Percentiles rank a stretch among this genome's conserved stretches.
Conservation (phyloP, 2,329 filamentous ascomycete species). For the Aspergillus sp. region DNA sequence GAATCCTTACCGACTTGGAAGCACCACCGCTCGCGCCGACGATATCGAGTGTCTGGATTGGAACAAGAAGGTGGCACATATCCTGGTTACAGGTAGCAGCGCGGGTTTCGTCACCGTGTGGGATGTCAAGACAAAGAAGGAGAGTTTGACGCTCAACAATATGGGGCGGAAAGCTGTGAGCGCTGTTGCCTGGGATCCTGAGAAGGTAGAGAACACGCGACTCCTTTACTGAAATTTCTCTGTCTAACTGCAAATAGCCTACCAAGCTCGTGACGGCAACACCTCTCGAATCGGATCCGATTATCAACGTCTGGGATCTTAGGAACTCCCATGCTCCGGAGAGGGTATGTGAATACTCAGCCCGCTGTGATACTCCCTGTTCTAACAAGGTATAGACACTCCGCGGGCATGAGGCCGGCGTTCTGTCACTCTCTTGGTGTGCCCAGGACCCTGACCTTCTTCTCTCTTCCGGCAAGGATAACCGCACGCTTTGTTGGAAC, state of each 20-base stretch:
- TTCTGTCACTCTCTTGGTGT: conserved; percentile 95
- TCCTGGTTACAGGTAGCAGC: conserved; percentile 87
- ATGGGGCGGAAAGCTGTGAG: conserved; percentile 87
- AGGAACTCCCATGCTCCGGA: conserved; percentile 96
- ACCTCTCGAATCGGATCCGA: conserved; percentile 80
- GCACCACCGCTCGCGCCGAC: conserved; percentile 81
- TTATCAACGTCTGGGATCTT: conserved; percentile 91
- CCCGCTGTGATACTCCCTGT: conserved; percentile 5
- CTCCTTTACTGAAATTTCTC: not conserved
- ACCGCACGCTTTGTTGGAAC: conserved; percentile 94
- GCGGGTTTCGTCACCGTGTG: conserved; percentile 97
- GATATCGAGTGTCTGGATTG: conserved; percentile 96
- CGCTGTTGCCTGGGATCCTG: conserved; percentile 95
- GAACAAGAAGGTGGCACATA: conserved; percentile 98
- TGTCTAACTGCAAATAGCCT: conserved; percentile 47
- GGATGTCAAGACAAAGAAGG: conserved; percentile 98
- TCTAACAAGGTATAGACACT: conserved; percentile 58
- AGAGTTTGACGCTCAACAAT: conserved; percentile 90
- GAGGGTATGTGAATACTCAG: conserved; percentile 37
- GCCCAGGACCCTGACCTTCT: conserved; percentile 83
- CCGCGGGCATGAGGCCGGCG: conserved; percentile 89
- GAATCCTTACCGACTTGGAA: conserved; percentile 86
- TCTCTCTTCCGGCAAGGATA: conserved; percentile 94
- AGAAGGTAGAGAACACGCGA: conserved; percentile 56
- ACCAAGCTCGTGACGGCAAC: conserved; percentile 94